A percentile compares a stretch with the other conserved stretches of the same genome.
phyloP scores from a whole-genome alignment of 495 filamentous ascomycete species.

The Chaetomium tenue region DNA sequence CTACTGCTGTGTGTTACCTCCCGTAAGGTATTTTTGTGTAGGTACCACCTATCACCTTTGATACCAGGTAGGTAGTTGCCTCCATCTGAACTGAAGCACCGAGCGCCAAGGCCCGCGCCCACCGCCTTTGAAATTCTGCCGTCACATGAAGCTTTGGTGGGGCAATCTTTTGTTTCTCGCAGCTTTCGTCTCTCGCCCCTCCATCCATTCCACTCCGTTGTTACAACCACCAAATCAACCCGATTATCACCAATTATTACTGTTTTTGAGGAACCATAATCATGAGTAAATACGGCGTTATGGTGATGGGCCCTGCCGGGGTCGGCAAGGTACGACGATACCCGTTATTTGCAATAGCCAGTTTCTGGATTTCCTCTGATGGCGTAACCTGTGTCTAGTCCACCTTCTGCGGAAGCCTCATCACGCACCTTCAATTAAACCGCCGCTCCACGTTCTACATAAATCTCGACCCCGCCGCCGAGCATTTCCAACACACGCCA shows the following conservation, averaged over 20 bases:
- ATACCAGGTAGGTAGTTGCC: no score
- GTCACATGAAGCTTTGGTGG: neutral
- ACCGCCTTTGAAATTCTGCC: slow-evolving; percentile 1
- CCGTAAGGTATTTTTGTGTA: no score
- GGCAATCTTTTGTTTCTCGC: neutral
- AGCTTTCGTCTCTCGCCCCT: no score
- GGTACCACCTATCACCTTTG: no score
- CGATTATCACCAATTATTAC: neutral
- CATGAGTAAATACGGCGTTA: slow-evolving; percentile 94
- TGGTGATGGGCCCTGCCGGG: slow-evolving; percentile 91
- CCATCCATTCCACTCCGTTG: neutral
- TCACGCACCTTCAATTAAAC: slow-evolving; percentile 85
- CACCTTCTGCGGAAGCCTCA: slow-evolving; percentile 90
- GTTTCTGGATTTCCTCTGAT: neutral
- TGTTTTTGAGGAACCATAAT: neutral
- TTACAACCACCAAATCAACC: neutral
- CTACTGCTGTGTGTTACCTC: no score
- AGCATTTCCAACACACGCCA: slow-evolving; percentile 84
- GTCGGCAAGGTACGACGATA: slow-evolving; percentile 67
- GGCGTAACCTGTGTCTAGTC: slow-evolving; percentile 51
- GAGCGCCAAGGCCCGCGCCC: neutral
- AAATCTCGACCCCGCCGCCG: slow-evolving; percentile 95
- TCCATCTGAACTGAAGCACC: no score
- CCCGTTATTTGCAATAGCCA: no score
- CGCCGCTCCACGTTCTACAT: slow-evolving; percentile 90